Base-by-base conservation (phyloP, 2,329 filamentous ascomycete genomes). In the Penicillium sp. region DNA sequence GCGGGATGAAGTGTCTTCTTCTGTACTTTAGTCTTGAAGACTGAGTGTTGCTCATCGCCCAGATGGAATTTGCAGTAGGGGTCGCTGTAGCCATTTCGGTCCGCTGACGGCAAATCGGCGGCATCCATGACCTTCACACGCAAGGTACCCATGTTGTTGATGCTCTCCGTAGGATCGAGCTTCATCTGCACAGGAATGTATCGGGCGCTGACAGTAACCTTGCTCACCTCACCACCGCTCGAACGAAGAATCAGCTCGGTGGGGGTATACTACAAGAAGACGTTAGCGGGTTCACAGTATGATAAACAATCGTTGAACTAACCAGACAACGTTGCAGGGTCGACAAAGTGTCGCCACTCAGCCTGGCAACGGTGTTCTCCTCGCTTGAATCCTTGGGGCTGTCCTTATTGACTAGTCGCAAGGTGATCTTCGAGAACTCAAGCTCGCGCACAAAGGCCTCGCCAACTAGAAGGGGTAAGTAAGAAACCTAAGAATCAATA, bases 91-190 rank as follows among this genome's bases (percentile, higher is more conserved):
- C 92, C 92, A 59, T 98, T 98, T 22, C 88, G 82, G 58, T 98
- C 92, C 17, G 90, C 90, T 1, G 92, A 82, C 6, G 92, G 92
- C n/a, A 98, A 76, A 42, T 95, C 82, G 6, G 77, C 70, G 12
- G 82, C 92, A 62, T 95, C 88, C 25, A 96, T 70, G 12, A 98
- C 76, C 55, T 96, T 88, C n/a, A 98, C 86, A 13, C 89, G 85
- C 14, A 98, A 80, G 41, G 81, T 89, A 42, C 92, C 92, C 79
- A 95, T 94, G 67, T 98, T 98, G 77, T 95, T 96, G 73, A 98
- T 95, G 57, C 88, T 95, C 67, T 98, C 92, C 55, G 82, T 87
- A 0, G 92, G 85, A 56, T 98, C 88, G 32, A 98, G 82, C 39
- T 80, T 73, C 92, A 98, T 98, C 69, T 85, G 80, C 44, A 96